Evolutionary conservation across 768 basidiomycete species (phyloP), one percentile per base, ranked within the genome.

Genomic region (Dacryopinax spathularia): DNA sequence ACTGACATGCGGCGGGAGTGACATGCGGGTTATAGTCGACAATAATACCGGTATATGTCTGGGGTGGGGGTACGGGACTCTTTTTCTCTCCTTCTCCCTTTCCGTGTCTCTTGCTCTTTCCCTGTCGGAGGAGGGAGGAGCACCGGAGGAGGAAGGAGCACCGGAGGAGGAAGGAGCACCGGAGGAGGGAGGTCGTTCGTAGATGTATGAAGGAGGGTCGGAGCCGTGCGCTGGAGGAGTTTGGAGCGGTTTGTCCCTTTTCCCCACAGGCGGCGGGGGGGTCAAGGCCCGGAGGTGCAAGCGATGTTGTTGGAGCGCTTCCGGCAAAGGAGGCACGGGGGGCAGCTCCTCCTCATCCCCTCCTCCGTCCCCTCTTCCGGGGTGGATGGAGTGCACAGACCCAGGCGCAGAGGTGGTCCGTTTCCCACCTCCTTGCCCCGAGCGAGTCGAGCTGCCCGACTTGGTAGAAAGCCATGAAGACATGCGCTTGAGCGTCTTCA

Each of bases 1-100:
- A 65, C 62, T n/a, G 64, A 36, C 48, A 29, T 56, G 48, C 25
- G 48, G 29, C 5, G 48, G 48, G 25, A 56, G 48, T 1, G 62
- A 48, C 12, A 60, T 25, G 15, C 22, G 34, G 18, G 22, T 36
- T 16, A 16, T 2, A 6, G 56, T 16, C 10, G 34, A 25, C 1
- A 35, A 20, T 9, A 36, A 22, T n/a, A 36, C 16, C 34, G 34
- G 20, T 36, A 37, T 56, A 29, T 56, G 48, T 18, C 48, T 10
- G 15, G 48, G 48, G 48, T 56, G 48, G 13, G 48, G 48, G 48
- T 5, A 56, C 25, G 48, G 48, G 25, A 41, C 39, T n/a, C n/a
- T n/a, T n/a, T n/a, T n/a, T n/a, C n/a, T n/a, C n/a, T n/a, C n/a
- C n/a, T n/a, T n/a, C n/a, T n/a, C n/a, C 36, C 36, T 37, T n/a